A percentile compares a stretch with the other conserved stretches of the same genome.
phyloP scores from a whole-genome alignment of 208 protist species.

The Leishmania amazonensis region DNA sequence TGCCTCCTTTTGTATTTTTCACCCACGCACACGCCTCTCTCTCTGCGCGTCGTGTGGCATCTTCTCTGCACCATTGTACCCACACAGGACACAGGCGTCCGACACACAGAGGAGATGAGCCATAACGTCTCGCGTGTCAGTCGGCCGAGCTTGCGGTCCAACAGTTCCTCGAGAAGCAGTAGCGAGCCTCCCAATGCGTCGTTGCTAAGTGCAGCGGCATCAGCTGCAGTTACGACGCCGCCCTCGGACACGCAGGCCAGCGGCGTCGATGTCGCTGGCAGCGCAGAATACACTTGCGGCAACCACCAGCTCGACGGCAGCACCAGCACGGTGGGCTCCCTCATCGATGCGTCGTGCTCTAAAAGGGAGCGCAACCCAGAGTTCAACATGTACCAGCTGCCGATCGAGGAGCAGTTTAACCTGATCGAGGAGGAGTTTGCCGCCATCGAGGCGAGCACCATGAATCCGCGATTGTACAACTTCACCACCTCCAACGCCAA shows the following conservation, averaged over 20 bases:
- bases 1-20: neutral
- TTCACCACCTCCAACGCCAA: conserved; percentile 61
- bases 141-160: neutral
- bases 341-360: neutral
- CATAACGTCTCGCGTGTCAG: neutral
- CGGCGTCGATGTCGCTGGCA: neutral
- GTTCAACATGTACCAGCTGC: conserved; percentile 35
- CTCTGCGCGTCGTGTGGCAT: neutral
- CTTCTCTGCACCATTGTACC: neutral
- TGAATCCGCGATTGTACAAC: conserved; percentile 52
- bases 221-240: neutral
- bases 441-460: conserved; percentile 42
- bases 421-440: conserved; percentile 54
- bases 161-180: neutral
- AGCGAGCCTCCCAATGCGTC: neutral
- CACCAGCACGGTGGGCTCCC: neutral
- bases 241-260: neutral
- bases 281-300: conserved; percentile 2
- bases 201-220: neutral
- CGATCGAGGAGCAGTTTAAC: conserved; percentile 41
- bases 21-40: neutral
- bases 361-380: conserved; percentile 24
- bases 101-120: neutral
- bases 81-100: neutral
- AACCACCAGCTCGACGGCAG: neutral